Evolutionary conservation across 306 rosid genomes (phyloP), one percentile per base, ranked within the genome.

Genomic region (Pyrus bretschneideri): DNA sequence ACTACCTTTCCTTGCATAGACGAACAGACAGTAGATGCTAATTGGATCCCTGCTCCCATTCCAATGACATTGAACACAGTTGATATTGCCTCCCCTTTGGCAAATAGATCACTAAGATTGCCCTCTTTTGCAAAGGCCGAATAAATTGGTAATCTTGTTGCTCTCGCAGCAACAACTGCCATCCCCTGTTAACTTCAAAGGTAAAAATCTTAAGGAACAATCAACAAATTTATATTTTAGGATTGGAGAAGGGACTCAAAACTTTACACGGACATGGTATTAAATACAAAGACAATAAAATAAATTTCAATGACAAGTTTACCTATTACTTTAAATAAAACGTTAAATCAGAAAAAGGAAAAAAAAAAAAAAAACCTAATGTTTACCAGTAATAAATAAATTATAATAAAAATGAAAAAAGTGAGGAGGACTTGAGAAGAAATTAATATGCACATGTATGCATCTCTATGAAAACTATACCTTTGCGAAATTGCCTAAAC

Each of bases 141-240:
- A 89, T 95, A 95, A 84, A 95, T 95, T n/a, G 99, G 99, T 83
- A 95, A 87, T 76, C 99, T 87, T 55, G 99, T 95, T 68, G 99
- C 99, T 83, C 97, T 92, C 35, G 99, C 99, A 33, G 99, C 99
- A 83, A 92, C 99, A 72, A 92, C 91, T 49, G 97, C 99, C 93
- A 95, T 92, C 54, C 99, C 99, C 97, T 95, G 81, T 82, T 71
- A 69, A 81, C 42, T 58, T 73, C 79, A 71, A 67, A 77, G 46
- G 49, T 27, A 62, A 55, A 74, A 18, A 55, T 52, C 70, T 78
- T 67, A 49, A 70, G 35, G 23, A 78, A 21, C 29, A 69, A 74
- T 70, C 54, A 23, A 46, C 27, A 30, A 38, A 52, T 14, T 60
- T 25, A 61, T 27, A 44, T 25, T 38, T 73, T 44, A 25, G 69